Evolutionary conservation across 1,284 basidiomycete species (phyloP), one percentile per base, ranked within the genome.

Genomic region (Cutaneotrichosporon sp.): DNA sequence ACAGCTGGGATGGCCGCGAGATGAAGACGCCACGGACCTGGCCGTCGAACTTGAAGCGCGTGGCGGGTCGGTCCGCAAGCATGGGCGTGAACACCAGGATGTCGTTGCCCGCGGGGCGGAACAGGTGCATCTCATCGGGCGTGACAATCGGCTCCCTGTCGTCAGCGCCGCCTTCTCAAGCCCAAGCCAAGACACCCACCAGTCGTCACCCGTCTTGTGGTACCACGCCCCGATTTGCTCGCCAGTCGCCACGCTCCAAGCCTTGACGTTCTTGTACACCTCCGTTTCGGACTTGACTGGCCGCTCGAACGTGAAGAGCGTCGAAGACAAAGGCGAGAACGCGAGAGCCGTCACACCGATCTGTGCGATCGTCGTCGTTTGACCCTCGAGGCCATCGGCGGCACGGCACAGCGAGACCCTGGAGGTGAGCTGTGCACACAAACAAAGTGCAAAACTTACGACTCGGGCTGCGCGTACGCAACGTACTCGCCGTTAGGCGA

Each of bases 251-350:
- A 75, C 72, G 58, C 69, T 69, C 76, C 77, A 81, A 5, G 73
- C 76, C 65, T 77, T 79, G 56, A 79, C 73, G 63, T 81, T 81
- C 69, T 73, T 75, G 71, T 80, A 73, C 64, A 76, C 76, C 34
- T 80, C 77, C 30, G 75, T 77, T 58, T 80, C 79, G 50, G 74
- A 74, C 64, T 78, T 80, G 58, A 79, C 72, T n/a, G 78, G 78
- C 66, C 96, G 87, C 82, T 97, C 93, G 91, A 93, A 98, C 55
- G 92, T 97, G 65, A 90, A 92, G 57, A 99, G 79, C 80, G 91
- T 97, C 1, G 90, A 92, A 53, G 92, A 94, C 68, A 90, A 87
- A 7, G 96, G 95, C 8, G 95, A 98, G 81, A 98, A 97, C 69
- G 86, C 86, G 71, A 98, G 81, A 74, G 96, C 93, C 64, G 93